Conservation (phyloP, 129 eudicot species). For the Saposhnikovia divaricata region DNA sequence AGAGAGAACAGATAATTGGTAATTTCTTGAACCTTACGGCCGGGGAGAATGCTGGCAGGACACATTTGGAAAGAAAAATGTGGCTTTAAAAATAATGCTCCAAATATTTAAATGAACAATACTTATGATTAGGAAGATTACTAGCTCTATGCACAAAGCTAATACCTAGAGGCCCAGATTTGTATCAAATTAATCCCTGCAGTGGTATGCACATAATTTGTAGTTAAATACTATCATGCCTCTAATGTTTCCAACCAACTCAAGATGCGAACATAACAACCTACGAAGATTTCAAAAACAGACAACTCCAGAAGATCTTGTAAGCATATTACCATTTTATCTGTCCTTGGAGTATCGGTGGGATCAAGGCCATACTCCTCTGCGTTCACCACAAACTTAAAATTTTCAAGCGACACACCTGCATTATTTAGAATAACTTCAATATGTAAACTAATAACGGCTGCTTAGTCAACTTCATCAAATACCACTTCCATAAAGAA, state of each 20-base stretch:
- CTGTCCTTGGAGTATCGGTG: constrained; percentile 93
- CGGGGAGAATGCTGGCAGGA: not conserved
- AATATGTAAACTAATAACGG: not conserved
- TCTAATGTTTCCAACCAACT: not conserved
- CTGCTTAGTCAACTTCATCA: not conserved
- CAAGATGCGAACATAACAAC: not conserved
- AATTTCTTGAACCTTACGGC: not conserved
- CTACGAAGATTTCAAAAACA: not conserved
- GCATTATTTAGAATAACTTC: constrained; percentile 12
- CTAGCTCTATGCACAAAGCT: not conserved
- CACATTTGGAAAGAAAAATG: not conserved
- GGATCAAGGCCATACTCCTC: constrained; percentile 72
- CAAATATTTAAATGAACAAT: not conserved
- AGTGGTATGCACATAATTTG: not conserved
- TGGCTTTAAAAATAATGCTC: not conserved
- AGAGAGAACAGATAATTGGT: not conserved
- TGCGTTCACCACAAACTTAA: constrained; percentile 67
- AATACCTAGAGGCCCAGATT: no score
- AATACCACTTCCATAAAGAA: not conserved
- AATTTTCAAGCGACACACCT: constrained; percentile 94
- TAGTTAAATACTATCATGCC: not conserved
- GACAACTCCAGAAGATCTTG: not conserved
- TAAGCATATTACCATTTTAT: constrained; percentile 65
- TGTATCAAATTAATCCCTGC: not conserved
- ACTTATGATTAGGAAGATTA: not conserved